Evolutionary conservation across 805 yeast species (phyloP).

Genomic region (Ogataea thermomethanolica): DNA sequence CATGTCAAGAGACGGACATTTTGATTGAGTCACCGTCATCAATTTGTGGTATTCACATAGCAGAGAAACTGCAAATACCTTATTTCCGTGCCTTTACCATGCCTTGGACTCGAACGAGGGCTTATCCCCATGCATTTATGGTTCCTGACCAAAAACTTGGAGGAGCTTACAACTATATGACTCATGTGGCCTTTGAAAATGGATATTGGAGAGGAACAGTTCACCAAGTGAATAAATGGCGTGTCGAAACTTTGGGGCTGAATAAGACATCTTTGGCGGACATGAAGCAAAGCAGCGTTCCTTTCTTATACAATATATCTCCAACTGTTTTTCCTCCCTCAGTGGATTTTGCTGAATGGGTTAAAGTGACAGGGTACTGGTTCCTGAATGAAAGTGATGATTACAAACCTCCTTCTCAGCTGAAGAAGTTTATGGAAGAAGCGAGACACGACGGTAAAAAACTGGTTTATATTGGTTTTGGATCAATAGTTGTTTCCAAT

Average conservation of each 20-base stretch:
- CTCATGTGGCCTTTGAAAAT: conserved; percentile 90
- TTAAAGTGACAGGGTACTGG: conserved; percentile 96
- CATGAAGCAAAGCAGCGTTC: conserved; percentile 75
- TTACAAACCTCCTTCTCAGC: conserved; percentile 58
- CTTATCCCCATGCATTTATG: conserved; percentile 94
- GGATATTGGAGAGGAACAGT: conserved; percentile 92
- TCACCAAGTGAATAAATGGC: conserved; percentile 84
- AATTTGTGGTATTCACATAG: conserved; percentile 92
- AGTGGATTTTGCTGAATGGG: conserved; percentile 92
- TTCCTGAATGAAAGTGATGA: conserved; percentile 55
- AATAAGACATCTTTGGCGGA: conserved; percentile 66
- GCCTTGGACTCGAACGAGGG: conserved; percentile 97
- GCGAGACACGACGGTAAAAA: conserved; percentile 64
- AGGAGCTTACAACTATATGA: conserved; percentile 87
- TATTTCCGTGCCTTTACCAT: conserved; percentile 94
- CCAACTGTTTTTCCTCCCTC: conserved; percentile 90
- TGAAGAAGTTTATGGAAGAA: conserved; percentile 54
- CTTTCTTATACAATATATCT: conserved; percentile 85
- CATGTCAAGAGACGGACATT: conserved; percentile 79
- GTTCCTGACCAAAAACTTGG: conserved; percentile 93
- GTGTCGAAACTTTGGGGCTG: conserved; percentile 61
- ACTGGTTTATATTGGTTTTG: conserved; percentile 90
- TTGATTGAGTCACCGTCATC: conserved; percentile 95
- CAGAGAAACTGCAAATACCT: conserved; percentile 86
- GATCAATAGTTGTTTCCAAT: conserved; percentile 87